Evolutionary conservation across 176 grass and related monocot species (phyloP).

Genomic region (Phoenix roebelenii): DNA sequence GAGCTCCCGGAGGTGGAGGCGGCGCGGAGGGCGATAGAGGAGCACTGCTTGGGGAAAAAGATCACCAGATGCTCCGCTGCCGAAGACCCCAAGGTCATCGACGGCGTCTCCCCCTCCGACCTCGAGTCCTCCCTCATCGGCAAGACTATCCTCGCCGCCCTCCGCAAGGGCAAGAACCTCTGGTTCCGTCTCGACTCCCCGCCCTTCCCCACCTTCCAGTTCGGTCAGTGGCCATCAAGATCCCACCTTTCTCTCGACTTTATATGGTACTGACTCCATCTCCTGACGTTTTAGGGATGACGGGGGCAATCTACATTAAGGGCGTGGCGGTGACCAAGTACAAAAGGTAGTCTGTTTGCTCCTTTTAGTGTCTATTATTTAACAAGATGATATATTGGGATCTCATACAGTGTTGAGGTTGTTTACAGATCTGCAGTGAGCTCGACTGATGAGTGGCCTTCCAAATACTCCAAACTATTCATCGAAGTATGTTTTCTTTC

Average conservation of each 20-base stretch:
- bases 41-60: conserved; percentile 37
- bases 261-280: no score
- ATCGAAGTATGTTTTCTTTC: conserved; percentile 38
- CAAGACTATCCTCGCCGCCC: conserved; percentile 25
- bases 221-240: conserved; percentile 23
- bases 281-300: conserved; percentile 46
- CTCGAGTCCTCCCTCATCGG: conserved; percentile 35
- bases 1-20: conserved; percentile 60
- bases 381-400: not conserved
- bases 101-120: conserved; percentile 30
- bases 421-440: conserved; percentile 53
- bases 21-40: conserved; percentile 39
- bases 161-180: conserved; percentile 47
- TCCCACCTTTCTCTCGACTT: no score
- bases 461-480: conserved; percentile 90
- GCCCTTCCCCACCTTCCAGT: conserved; percentile 47
- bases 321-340: conserved; percentile 77
- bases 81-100: conserved; percentile 54
- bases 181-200: conserved; percentile 41
- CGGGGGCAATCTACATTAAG: conserved; percentile 77
- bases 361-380: not conserved
- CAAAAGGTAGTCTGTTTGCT: conserved; percentile 36
- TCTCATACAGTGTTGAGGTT: not conserved
- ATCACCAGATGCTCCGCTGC: conserved; percentile 24
- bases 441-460: conserved; percentile 79